Percentiles rank a stretch among this genome's conserved stretches.
phyloP scores from a whole-genome alignment of 139 green algal species.

The Coelastrella sp. region DNA sequence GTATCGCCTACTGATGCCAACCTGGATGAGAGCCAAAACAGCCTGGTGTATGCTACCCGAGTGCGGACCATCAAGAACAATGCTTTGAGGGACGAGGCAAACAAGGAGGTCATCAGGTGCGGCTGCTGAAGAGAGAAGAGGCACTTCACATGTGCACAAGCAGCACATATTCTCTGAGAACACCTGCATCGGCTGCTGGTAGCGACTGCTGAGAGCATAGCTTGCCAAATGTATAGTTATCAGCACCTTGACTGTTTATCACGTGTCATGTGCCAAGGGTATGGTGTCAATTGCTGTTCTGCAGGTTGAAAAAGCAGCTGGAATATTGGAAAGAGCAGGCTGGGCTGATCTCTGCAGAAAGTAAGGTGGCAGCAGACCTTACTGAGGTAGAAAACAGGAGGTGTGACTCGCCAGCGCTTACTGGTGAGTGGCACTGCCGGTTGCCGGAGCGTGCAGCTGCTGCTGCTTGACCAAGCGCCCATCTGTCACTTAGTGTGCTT shows the following conservation, averaged over 20 bases:
- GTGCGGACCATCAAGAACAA: constrained; percentile 98
- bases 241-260: not conserved
- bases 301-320: constrained; percentile 82
- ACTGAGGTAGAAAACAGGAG: constrained; percentile 21
- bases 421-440: not conserved
- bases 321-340: constrained; percentile 97
- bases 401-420: constrained; percentile 31
- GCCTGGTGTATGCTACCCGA: constrained; percentile 86
- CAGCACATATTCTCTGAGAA: not conserved
- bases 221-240: too few relatives aligned
- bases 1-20: constrained; percentile 84
- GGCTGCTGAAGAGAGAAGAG: too few relatives aligned
- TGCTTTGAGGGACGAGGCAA: constrained; percentile 83
- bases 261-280: not conserved
- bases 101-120: constrained; percentile 82
- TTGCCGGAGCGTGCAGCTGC: too few relatives aligned
- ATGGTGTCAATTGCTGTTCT: not conserved
- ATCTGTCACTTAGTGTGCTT: not conserved
- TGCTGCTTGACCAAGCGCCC: too few relatives aligned
- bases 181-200: not conserved
- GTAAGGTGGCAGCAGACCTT: constrained; percentile 38
- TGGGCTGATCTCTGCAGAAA: constrained; percentile 71
- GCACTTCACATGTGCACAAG: too few relatives aligned
- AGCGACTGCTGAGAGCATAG: not conserved
- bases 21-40: constrained; percentile 93